Base-by-base conservation (phyloP, 1,284 basidiomycete genomes). In the Apiotrichum akiyoshidainum region DNA sequence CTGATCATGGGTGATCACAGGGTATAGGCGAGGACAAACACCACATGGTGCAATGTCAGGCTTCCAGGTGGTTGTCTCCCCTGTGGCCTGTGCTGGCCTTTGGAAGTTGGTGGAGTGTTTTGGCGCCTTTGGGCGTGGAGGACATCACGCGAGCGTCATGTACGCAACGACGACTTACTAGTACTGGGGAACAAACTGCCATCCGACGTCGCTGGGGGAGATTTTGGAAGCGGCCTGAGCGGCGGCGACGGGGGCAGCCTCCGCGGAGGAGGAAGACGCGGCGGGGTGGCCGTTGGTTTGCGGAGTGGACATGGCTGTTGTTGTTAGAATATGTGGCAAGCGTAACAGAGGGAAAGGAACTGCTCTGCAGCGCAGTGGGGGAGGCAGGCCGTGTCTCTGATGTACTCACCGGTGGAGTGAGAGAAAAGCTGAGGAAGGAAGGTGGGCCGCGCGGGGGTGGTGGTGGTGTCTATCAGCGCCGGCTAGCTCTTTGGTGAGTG, bases 131-230 rank as follows among this genome's bases (percentile, higher is more conserved):
- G 16, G 16, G 16, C 17, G 40, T 41, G n/a, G 14, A 16, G 4
- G n/a, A 41, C 10, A n/a, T 16, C 49, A 48, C 47, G n/a, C 34
- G 19, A 48, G 42, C 42, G 8, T 5, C 5, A 39, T 31, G 37
- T 13, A 8, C 33, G 47, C 13, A 17, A 16, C 40, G 11, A 31
- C 16, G 1, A 76, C 78, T 71, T 61, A 79, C 78, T 95, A 95
- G 81, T 95, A 94, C 79, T 95, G 91, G 55, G 90, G 90, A 68
- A 94, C 91, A 80, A 95, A 95, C 80, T 94, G 92, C 91, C 91
- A 95, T 80, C 92, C 91, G 75, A 95, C 92, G 49, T 78, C 76
- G 58, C 65, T 70, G 16, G 77, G 61, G 52, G 59, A 53, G 54
- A 64, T 58, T 35, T 64, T 58, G 52, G 54, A 51, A 11, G 55